These are phyloP conservation scores for Salix arbutifolia DNA, from an alignment of 345 rosid genomes.

Conservation along the genomic window DNA sequence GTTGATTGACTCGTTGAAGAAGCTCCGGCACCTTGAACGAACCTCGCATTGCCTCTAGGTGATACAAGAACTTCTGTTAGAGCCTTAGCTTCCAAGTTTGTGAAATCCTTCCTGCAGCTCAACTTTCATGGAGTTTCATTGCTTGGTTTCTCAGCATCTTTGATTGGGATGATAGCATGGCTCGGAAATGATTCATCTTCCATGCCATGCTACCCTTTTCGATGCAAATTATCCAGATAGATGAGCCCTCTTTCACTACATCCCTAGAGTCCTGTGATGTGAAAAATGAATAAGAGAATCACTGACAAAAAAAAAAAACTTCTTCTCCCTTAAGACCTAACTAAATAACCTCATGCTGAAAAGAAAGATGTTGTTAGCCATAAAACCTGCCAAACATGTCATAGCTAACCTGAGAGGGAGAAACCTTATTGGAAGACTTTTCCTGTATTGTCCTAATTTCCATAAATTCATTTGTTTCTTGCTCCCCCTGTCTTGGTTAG, in stretches of 20 bases:
- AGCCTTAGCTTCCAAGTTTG: constrained; percentile 5
- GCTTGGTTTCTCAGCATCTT: constrained; percentile 7
- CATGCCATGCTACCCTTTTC: constrained; percentile 7
- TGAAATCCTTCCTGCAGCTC: neutral
- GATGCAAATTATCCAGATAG: neutral
- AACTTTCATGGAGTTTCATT: constrained; percentile 9
- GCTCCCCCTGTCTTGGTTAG: constrained; percentile 29
- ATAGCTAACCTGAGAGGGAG: neutral
- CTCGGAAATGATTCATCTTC: constrained; percentile 6
- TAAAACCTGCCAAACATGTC: neutral
- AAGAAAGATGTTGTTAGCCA: neutral
- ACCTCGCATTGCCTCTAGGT: neutral
- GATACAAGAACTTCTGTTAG: constrained; percentile 9
- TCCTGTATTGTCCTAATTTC: neutral
- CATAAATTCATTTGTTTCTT: constrained; percentile 16
- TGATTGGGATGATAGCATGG: neutral
- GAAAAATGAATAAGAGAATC: neutral
- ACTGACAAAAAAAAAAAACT: neutral
- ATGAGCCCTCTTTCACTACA: neutral
- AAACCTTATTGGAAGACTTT: constrained; percentile 9
- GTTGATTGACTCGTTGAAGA: constrained; percentile 7
- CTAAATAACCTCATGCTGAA: neutral
- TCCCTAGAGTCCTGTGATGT: constrained; percentile 20
- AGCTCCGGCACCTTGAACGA: neutral
- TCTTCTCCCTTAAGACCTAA: neutral